These are phyloP conservation scores for Cubamyces sp. DNA, from an alignment of 768 basidiomycete species.

Conservation along the genomic window DNA sequence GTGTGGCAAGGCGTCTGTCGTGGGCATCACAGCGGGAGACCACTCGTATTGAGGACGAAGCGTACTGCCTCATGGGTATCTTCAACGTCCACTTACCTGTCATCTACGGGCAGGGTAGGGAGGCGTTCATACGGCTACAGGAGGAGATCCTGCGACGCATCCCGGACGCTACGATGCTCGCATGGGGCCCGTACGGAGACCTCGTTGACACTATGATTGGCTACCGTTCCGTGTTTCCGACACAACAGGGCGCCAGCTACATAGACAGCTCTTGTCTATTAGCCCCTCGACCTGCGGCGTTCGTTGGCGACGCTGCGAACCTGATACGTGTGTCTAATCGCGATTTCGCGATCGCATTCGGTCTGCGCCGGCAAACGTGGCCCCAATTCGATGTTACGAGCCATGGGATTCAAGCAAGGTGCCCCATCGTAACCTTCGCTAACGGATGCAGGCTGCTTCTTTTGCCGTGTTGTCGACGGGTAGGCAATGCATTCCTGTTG, in stretches of 20 bases:
- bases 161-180: conserved; percentile 8
- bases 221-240: conserved; percentile 4
- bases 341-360: background rate
- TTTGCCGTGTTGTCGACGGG: background rate
- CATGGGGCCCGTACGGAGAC: background rate
- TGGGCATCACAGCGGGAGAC: conserved; percentile 10
- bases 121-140: conserved; percentile 11
- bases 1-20: conserved; percentile 6
- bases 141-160: conserved; percentile 8
- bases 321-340: background rate
- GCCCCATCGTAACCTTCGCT: background rate
- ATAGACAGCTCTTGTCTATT: background rate
- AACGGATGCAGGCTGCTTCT: background rate
- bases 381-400: background rate
- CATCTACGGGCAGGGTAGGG: conserved; percentile 8
- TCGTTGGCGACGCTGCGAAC: background rate
- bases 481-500: background rate
- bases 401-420: background rate
- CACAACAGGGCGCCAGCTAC: background rate
- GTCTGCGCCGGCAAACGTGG: background rate
- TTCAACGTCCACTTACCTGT: conserved; percentile 8
- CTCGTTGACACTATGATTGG: background rate
- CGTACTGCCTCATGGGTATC: conserved; percentile 13
- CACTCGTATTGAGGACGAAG: conserved; percentile 7
- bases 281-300: background rate